Conservation (phyloP, 177 flowering plant species). For the Telopea speciosissima region DNA sequence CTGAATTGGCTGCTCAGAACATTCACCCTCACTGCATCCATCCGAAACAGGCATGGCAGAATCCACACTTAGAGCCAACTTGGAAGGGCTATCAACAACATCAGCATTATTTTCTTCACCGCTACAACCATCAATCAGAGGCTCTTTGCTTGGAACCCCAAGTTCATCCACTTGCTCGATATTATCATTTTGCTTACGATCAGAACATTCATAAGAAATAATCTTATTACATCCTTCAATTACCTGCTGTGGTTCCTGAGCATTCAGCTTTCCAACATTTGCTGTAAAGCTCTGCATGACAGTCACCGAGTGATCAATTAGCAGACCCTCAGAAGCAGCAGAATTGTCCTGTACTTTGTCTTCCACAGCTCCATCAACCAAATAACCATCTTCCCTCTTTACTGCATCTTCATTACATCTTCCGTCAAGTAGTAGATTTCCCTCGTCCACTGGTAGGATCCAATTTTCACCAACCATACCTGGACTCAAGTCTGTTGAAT, state of each 20-base stretch:
- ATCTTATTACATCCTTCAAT: neutral
- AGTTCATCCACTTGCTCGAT: neutral
- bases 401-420: slow-evolving; percentile 7
- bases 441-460: slow-evolving; percentile 7
- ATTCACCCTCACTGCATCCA: slow-evolving; percentile 12
- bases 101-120: slow-evolving; percentile 4
- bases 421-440: slow-evolving; percentile 8
- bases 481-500: slow-evolving; percentile 14
- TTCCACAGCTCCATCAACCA: slow-evolving; percentile 9
- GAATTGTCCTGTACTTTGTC: slow-evolving; percentile 12
- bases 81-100: slow-evolving; percentile 15
- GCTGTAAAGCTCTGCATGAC: slow-evolving; percentile 11
- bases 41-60: slow-evolving; percentile 17
- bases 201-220: slow-evolving; percentile 1
- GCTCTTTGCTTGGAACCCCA: slow-evolving; percentile 4
- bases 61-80: slow-evolving; percentile 12
- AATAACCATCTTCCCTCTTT: slow-evolving; percentile 8
- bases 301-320: slow-evolving; percentile 12
- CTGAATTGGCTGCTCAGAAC: slow-evolving; percentile 8
- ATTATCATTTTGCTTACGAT: neutral
- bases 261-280: slow-evolving; percentile 10
- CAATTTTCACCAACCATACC: slow-evolving; percentile 14
- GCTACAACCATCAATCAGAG: slow-evolving; percentile 1
- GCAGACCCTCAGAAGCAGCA: slow-evolving; percentile 13
- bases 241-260: slow-evolving; percentile 5